Conservation (phyloP, 2,329 filamentous ascomycete genomes). For the Hypomyces perniciosus region DNA sequence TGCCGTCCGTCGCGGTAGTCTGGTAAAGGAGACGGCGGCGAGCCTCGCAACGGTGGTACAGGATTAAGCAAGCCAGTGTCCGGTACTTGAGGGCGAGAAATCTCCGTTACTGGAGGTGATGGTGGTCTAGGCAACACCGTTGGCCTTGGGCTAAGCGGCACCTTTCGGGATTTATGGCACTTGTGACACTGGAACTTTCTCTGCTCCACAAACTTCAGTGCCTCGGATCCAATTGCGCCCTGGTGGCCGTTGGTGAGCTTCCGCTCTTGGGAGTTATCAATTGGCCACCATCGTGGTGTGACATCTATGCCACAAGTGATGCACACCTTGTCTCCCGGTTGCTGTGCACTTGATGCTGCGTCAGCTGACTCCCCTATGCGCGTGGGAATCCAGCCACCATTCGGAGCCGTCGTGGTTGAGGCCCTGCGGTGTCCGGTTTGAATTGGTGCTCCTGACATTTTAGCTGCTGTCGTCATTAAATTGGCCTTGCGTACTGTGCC, state of each 20-base stretch:
- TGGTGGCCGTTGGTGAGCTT: slow-evolving; percentile 47
- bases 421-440: slow-evolving; percentile 43
- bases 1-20: slow-evolving; percentile 22
- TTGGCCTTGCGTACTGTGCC: slow-evolving; percentile 92
- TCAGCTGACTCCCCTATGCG: slow-evolving; percentile 24
- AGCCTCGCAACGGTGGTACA: slow-evolving; percentile 23
- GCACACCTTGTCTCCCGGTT: slow-evolving; percentile 50
- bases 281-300: slow-evolving; percentile 68
- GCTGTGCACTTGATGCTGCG: slow-evolving; percentile 22
- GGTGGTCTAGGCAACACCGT: neutral
- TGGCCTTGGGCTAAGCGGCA: slow-evolving; percentile 16
- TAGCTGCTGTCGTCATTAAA: slow-evolving; percentile 60
- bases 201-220: slow-evolving; percentile 53
- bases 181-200: slow-evolving; percentile 69
- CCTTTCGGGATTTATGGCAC: slow-evolving; percentile 53
- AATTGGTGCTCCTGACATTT: slow-evolving; percentile 35
- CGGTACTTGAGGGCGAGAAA: slow-evolving; percentile 10
- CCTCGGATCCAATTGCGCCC: slow-evolving; percentile 47
- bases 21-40: slow-evolving; percentile 20
- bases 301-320: slow-evolving; percentile 62
- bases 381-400: slow-evolving; percentile 14
- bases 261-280: slow-evolving; percentile 46
- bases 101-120: slow-evolving; percentile 7
- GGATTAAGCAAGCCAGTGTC: slow-evolving; percentile 15
- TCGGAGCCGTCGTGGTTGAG: slow-evolving; percentile 44